Conservation (phyloP, 352 stramenopile species). For the Saprolegnia diclina region DNA sequence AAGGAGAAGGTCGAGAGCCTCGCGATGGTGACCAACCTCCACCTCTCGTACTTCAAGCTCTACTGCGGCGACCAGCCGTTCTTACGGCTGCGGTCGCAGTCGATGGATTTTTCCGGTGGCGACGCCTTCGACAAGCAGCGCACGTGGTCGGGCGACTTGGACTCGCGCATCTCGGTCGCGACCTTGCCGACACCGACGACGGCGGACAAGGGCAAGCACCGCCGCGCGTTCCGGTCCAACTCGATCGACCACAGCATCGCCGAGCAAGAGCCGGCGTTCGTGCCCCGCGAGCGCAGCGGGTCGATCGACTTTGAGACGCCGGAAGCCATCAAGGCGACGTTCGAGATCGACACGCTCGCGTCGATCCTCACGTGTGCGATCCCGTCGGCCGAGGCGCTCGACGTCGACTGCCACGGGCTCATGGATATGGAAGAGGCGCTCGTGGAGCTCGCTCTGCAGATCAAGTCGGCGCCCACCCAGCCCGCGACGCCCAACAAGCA, state of each 20-base stretch:
- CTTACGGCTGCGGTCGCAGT: constrained; percentile 21
- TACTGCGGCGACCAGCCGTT: constrained; percentile 26
- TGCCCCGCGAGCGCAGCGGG: constrained; percentile 2
- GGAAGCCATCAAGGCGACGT: constrained; percentile 9
- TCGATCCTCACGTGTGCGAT: constrained; percentile 13
- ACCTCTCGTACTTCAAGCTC: constrained; percentile 82
- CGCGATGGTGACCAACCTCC: constrained; percentile 75
- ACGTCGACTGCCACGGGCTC: not conserved
- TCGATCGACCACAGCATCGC: not conserved
- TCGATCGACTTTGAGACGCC: constrained; percentile 2
- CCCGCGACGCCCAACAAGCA: not conserved
- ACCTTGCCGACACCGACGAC: not conserved
- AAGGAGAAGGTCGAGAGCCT: constrained; percentile 79
- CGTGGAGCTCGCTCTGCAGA: constrained; percentile 9
- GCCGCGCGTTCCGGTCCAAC: not conserved
- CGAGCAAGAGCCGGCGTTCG: not conserved
- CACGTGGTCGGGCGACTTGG: constrained; percentile 10
- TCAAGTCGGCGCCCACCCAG: not conserved
- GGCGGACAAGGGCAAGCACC: not conserved
- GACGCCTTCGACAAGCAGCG: constrained; percentile 3
- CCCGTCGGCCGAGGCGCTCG: constrained; percentile 19
- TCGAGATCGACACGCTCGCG: constrained; percentile 9
- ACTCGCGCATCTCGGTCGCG: not conserved
- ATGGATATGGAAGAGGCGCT: constrained; percentile 22
- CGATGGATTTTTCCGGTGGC: constrained; percentile 22